Conservation (phyloP, 768 basidiomycete species). For the Pisolithus microcarpus region DNA sequence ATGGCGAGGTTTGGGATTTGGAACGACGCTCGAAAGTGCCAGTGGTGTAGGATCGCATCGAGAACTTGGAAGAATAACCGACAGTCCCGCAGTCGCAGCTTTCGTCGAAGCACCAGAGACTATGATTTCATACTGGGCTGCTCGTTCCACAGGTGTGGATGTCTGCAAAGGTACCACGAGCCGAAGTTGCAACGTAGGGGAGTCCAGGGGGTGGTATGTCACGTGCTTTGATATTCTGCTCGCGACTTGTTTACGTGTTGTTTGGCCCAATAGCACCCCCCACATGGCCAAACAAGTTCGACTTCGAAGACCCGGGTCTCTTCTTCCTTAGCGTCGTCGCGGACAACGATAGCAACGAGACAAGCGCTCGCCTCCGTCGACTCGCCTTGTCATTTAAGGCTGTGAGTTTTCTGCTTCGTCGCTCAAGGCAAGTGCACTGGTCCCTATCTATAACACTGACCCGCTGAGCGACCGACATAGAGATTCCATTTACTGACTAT, state of each 20-base stretch:
- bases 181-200: too few relatives aligned
- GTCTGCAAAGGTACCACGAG: too few relatives aligned
- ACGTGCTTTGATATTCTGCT: conserved; percentile 16
- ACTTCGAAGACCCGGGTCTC: conserved; percentile 13
- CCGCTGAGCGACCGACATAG: conserved; percentile 4
- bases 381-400: conserved; percentile 13
- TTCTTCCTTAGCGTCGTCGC: conserved; percentile 16
- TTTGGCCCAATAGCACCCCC: conserved; percentile 11
- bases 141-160: neutral
- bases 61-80: too few relatives aligned
- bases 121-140: too few relatives aligned
- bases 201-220: conserved; percentile 1
- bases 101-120: too few relatives aligned
- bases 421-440: conserved; percentile 15
- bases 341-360: conserved; percentile 11
- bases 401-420: conserved; percentile 22
- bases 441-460: neutral
- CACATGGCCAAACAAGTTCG: conserved; percentile 30
- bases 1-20: too few relatives aligned
- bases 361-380: conserved; percentile 17
- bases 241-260: conserved; percentile 26
- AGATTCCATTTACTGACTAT: conserved; percentile 14
- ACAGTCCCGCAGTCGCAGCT: too few relatives aligned
- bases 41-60: too few relatives aligned
- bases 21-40: too few relatives aligned